phyloP scores from a whole-genome alignment of 2,329 filamentous ascomycete genomes.

The Thielaviopsis cerberus region DNA sequence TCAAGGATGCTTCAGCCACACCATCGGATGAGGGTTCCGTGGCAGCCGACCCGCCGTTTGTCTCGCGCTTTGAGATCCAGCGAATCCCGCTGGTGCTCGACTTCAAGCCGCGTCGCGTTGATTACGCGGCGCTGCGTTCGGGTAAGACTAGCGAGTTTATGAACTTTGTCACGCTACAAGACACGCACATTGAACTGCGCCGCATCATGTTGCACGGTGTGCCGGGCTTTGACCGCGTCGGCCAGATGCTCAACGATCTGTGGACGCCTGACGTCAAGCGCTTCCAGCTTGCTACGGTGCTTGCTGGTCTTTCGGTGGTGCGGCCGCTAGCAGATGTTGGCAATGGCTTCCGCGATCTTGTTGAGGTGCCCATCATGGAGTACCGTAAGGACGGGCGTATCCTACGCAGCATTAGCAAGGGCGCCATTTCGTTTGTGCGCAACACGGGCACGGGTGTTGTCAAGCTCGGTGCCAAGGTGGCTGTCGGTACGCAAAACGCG shows the following conservation, averaged over 20 bases:
- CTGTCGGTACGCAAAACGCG: constrained; percentile 85
- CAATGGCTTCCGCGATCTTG: constrained; percentile 65
- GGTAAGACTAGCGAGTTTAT: constrained; percentile 95
- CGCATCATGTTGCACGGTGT: constrained; percentile 88
- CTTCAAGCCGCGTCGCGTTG: constrained; percentile 96
- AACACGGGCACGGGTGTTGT: constrained; percentile 91
- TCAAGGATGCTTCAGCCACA: constrained; percentile 53
- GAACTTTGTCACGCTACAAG: constrained; percentile 91
- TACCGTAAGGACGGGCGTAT: constrained; percentile 89
- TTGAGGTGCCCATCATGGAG: constrained; percentile 78
- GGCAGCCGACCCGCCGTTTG: constrained; percentile 59
- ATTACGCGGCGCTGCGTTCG: constrained; percentile 80
- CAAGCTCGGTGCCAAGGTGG: constrained; percentile 81
- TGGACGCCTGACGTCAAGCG: constrained; percentile 88
- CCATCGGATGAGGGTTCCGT: constrained; percentile 26
- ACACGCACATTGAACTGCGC: constrained; percentile 65
- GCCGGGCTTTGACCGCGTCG: constrained; percentile 74
- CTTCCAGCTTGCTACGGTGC: constrained; percentile 74
- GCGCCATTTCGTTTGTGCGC: constrained; percentile 72
- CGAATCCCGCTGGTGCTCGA: constrained; percentile 68
- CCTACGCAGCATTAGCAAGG: constrained; percentile 79
- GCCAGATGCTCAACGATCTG: constrained; percentile 79
- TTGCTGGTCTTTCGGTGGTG: constrained; percentile 79
- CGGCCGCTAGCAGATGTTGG: constrained; percentile 81
- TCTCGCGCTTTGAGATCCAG: constrained; percentile 77